Evolutionary conservation across 78 protist species (phyloP).

Genomic region (Polysphondylium violaceum): DNA sequence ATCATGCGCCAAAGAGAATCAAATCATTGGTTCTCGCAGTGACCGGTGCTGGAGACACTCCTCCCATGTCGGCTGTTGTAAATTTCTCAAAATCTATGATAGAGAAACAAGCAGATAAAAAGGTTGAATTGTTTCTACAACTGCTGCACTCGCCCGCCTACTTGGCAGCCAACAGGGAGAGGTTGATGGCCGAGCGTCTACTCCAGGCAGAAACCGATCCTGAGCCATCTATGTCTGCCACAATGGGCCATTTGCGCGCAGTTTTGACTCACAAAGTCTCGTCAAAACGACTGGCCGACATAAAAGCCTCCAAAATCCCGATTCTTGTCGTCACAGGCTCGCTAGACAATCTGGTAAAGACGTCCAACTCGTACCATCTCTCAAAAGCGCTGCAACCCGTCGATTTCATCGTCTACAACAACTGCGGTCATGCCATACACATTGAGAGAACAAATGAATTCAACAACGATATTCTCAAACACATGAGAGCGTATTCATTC

Average conservation of each 20-base stretch:
- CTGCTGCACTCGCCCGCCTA: conserved; percentile 26
- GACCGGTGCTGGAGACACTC: conserved; percentile 46
- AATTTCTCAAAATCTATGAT: conserved; percentile 2
- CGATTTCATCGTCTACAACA: conserved; percentile 31
- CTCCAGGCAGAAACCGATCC: not conserved
- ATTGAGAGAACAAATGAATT: conserved; percentile 5
- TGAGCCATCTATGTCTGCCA: not conserved
- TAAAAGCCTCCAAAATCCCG: conserved; percentile 22
- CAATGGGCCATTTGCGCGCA: conserved; percentile 21
- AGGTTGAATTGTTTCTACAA: not conserved
- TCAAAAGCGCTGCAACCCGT: conserved; percentile 5
- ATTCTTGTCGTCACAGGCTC: conserved; percentile 47
- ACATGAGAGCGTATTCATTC: too few relatives aligned
- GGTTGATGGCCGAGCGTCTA: too few relatives aligned
- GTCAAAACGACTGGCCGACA: not conserved
- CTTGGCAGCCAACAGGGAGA: not conserved
- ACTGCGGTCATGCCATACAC: conserved; percentile 25
- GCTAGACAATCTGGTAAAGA: conserved; percentile 29
- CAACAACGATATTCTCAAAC: not conserved
- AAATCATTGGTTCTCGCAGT: conserved; percentile 29
- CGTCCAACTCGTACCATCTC: conserved; percentile 22
- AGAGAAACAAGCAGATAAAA: not conserved
- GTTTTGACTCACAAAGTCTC: conserved; percentile 57
- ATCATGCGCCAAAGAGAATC: not conserved
- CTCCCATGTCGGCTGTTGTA: not conserved